Evolutionary conservation across 108 stramenopile genomes (phyloP), one percentile per base, ranked within the genome.

Genomic region (Nitzschia sp.): DNA sequence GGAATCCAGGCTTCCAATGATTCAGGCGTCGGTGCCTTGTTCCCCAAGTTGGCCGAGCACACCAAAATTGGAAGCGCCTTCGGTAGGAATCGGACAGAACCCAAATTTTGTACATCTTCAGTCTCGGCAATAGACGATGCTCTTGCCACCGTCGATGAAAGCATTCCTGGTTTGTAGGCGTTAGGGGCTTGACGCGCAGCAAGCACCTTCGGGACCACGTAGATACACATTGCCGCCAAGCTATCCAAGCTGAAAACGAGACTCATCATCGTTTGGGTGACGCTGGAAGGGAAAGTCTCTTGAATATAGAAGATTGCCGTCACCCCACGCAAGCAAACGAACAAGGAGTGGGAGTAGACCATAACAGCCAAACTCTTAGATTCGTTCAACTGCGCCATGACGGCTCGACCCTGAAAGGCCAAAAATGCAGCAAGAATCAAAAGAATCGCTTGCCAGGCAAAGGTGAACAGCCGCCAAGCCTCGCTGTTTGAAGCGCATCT

Each of bases 1-100:
- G 83, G 83, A 19, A 84, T 49, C 66, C 72, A 80, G 18, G 76
- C 72, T 30, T 66, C 19, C 23, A 84, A 56, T 13, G 76, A 78
- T 19, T 76, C 75, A n/a, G 29, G 27, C 21, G 68, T 68, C 11
- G 66, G 66, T 46, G 46, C 55, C 9, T 68, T 59, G 51, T 75
- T 75, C 9, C 74, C 74, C 31, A 75, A 42, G 51, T 75, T 75
- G 29, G 47, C 74, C 1, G 74, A 48, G 35, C 74, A 75, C 15
- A 68, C 48, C 49, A 75, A 45, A 23, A 75, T 36, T n/a, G 60
- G 31, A 13, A 75, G 69, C 25, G 49, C 18, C 21, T 19, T 51
- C 4, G 49, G 21, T 21, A 23, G 4, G 4, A 19, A 4, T 19
- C 13, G 21, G n/a, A 51, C 21, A n/a, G 17, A 9, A n/a, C 21